Conservation (phyloP, 2,329 filamentous ascomycete species). For the Hymenoscyphus fraxineus region DNA sequence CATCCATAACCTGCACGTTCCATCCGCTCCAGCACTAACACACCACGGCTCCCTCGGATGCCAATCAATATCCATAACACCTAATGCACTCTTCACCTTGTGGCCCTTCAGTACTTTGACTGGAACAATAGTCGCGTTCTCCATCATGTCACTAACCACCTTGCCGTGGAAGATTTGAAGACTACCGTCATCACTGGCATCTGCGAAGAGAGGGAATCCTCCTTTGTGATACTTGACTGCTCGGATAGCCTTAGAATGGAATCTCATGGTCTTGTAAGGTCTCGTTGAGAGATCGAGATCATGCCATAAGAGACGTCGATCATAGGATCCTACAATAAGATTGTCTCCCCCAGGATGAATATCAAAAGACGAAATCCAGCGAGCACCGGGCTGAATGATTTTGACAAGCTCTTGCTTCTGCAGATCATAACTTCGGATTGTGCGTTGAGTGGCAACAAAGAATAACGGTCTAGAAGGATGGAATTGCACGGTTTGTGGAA, state of each 20-base stretch:
- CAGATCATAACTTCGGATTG: constrained; percentile 90
- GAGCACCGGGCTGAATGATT: constrained; percentile 86
- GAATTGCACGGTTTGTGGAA: constrained; percentile 86
- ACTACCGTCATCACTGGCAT: constrained; percentile 90
- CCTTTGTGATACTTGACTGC: constrained; percentile 82
- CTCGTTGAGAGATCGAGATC: constrained; percentile 86
- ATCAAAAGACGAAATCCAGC: constrained; percentile 92
- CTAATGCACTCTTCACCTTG: constrained; percentile 77
- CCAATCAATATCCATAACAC: constrained; percentile 94
- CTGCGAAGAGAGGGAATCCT: constrained; percentile 80
- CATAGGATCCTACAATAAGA: constrained; percentile 89
- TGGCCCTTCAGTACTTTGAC: constrained; percentile 92
- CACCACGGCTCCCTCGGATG: constrained; percentile 92
- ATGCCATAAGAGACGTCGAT: constrained; percentile 91
- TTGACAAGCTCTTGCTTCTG: constrained; percentile 89
- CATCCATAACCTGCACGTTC: constrained; percentile 86
- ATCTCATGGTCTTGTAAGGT: constrained; percentile 94
- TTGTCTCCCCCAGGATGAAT: constrained; percentile 93
- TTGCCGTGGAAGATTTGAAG: constrained; percentile 96
- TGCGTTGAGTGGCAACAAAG: constrained; percentile 92
- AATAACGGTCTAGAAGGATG: constrained; percentile 90
- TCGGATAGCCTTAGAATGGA: constrained; percentile 88
- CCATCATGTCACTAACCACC: constrained; percentile 90
- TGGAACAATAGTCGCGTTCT: constrained; percentile 93
- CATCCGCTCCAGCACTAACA: constrained; percentile 90